Base-by-base conservation (phyloP, 1,284 basidiomycete genomes). In the Laetiporus sulphureus region DNA sequence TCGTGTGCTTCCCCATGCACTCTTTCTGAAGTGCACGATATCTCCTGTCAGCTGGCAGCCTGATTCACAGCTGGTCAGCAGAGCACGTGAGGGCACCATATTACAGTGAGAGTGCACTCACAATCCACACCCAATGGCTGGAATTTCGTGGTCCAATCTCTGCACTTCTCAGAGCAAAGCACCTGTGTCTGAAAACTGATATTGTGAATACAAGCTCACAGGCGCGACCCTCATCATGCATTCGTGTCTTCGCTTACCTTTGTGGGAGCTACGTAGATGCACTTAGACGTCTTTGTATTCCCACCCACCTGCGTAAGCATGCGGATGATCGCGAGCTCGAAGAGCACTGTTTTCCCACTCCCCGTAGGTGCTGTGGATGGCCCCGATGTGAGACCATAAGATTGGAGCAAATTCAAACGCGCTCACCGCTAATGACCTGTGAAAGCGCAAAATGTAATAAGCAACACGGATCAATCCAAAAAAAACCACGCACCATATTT, bases 11-110 rank as follows among this genome's bases (percentile, higher is more conserved):
- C 77, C 75, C 79, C 83, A 83, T 3, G 73, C 69, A 38, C 72
- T 71, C 53, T 70, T 71, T 4, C 78, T 76, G 44, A 73, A 71
- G 21, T 72, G 61, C 13, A 80, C 74, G 1, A 88, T 91, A 56
- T 97, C 94, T 2, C 94, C 95, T 0, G 95, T 99, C 37, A 98
- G 65, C 63, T 97, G 92, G 36, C 80, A 83, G 50, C 90, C 91
- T 87, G 57, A 5, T 6, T 13, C 8, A 27, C 25, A 27, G 13
- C 25, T 8, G n/a, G n/a, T n/a, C n/a, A n/a, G n/a, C n/a, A n/a
- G n/a, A n/a, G n/a, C n/a, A n/a, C n/a, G n/a, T n/a, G n/a, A n/a
- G n/a, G n/a, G n/a, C n/a, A 27, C 13, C 13, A 13, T 27, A 27
- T 27, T 7, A 27, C 25, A n/a, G 25, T 13, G 13, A 8, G 25